phyloP scores from a whole-genome alignment of 140 eudicot genomes.

The Stevia rebaudiana region DNA sequence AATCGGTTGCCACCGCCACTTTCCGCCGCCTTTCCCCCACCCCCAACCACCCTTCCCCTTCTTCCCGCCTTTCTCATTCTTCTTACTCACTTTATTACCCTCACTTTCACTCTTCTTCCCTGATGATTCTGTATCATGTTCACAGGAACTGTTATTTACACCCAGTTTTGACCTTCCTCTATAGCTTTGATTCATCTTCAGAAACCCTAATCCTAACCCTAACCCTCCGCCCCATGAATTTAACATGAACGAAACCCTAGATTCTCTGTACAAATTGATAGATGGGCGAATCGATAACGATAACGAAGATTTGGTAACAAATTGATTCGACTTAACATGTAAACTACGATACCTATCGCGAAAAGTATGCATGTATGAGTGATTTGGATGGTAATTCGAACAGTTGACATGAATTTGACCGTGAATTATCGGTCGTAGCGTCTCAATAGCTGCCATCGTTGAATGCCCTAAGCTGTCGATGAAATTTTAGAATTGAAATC shows the following conservation, averaged over 20 bases:
- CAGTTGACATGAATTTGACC: constrained; percentile 37
- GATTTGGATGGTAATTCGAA: constrained; percentile 20
- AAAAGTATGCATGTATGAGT: constrained; percentile 23
- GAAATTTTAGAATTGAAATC: background rate
- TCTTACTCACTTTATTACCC: constrained; percentile 36
- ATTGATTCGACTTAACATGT: constrained; percentile 16
- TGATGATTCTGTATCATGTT: constrained; percentile 64
- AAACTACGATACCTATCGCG: constrained; percentile 22
- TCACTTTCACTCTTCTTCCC: constrained; percentile 56
- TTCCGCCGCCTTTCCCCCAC: constrained; percentile 41
- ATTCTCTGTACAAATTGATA: constrained; percentile 35
- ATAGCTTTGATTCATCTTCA: constrained; percentile 18
- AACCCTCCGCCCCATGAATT: constrained; percentile 34
- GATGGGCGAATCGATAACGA: constrained; percentile 25
- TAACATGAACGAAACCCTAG: constrained; percentile 39
- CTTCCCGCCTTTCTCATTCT: constrained; percentile 50
- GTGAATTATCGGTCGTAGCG: constrained; percentile 45
- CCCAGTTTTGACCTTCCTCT: constrained; percentile 13
- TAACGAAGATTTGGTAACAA: constrained; percentile 18
- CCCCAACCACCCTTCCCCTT: constrained; percentile 43
- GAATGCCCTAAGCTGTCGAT: constrained; percentile 3
- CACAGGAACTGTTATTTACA: constrained; percentile 57
- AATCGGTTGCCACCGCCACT: constrained; percentile 90
- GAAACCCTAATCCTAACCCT: constrained; percentile 39
- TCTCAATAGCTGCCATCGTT: constrained; percentile 40